Evolutionary conservation across 2,329 filamentous ascomycete species (phyloP), one percentile per base, ranked within the genome.

Genomic region (Penicillium sp.): DNA sequence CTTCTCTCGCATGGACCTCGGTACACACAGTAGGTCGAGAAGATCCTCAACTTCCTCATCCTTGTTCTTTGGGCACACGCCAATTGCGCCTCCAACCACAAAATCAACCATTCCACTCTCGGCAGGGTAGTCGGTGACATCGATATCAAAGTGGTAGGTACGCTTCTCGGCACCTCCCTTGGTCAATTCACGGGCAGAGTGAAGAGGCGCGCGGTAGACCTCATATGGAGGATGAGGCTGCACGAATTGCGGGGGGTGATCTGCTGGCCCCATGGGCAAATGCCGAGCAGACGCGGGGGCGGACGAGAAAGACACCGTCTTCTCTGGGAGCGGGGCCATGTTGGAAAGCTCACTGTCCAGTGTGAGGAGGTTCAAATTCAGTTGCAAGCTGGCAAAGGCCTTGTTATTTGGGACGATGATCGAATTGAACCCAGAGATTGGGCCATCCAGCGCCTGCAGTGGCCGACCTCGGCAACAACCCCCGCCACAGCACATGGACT

Each of bases 121-220:
- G 21, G 86, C 84, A 0, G 95, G 92, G 68, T 99, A 99, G 72
- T 96, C 89, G 49, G 93, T 97, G 50, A 99, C 89, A 69, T 99
- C 95, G 45, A 99, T 86, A 69, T 98, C 95, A 69, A 98, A 98
- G 76, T 99, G 95, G 74, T 93, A 96, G 0, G 95, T 99, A 59
- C 93, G 85, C 85, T 99, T 99, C 81, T 96, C 92, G 5, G 95
- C 95, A 23, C 93, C 93, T 25, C 85, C 81, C 72, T 86, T 89
- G 13, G 95, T 99, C 71, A 99, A 79, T 76, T 96, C 92, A 55
- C 95, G 88, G 2, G 92, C 86, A 67, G 88, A 88, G 75, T 92
- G 89, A 47, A 99, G 85, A 62, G 88, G 91, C n/a, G 93, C 93
- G 1, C 92, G 89, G 76, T 90, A 96, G 59, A 98, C 92, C 64